Evolutionary conservation across 1,284 basidiomycete genomes (phyloP).

Genomic region (Papiliotrema terrestris): DNA sequence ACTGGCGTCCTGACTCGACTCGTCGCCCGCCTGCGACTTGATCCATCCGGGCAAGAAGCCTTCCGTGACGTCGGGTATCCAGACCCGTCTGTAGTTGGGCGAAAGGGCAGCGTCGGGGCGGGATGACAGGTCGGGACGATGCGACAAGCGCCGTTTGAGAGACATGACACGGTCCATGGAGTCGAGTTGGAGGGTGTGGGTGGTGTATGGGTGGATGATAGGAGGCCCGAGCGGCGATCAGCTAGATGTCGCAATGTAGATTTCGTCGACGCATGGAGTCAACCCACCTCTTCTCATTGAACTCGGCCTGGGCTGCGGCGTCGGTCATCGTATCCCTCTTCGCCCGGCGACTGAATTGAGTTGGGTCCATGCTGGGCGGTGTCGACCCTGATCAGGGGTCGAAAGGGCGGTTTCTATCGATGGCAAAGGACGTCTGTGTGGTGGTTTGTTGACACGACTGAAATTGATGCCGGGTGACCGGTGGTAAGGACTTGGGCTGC

Average conservation of each 20-base stretch:
- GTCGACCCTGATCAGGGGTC: neutral
- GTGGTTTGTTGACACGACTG: too few species aligned
- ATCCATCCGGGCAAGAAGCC: slow-evolving; percentile 50
- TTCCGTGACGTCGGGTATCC: slow-evolving; percentile 42
- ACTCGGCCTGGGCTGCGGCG: slow-evolving; percentile 87
- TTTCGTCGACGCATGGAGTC: neutral
- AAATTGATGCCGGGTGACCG: too few species aligned
- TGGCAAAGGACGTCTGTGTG: neutral
- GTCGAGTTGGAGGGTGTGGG: neutral
- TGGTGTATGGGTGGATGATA: neutral
- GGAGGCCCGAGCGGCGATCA: neutral
- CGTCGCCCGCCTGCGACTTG: slow-evolving; percentile 34
- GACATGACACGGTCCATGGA: neutral
- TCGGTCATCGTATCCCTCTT: slow-evolving; percentile 41
- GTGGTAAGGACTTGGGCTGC: too few species aligned
- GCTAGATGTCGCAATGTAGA: neutral
- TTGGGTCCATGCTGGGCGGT: slow-evolving; percentile 32
- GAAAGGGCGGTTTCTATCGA: neutral
- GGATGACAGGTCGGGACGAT: slow-evolving; percentile 3
- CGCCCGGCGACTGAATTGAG: slow-evolving; percentile 28
- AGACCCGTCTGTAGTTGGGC: slow-evolving; percentile 39
- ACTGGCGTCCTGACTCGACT: slow-evolving; percentile 23
- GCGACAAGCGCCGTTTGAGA: neutral
- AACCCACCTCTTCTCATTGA: slow-evolving; percentile 81
- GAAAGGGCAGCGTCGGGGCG: neutral